Conservation (phyloP, 2,329 filamentous ascomycete genomes). For the Aspergillus fischeri region DNA sequence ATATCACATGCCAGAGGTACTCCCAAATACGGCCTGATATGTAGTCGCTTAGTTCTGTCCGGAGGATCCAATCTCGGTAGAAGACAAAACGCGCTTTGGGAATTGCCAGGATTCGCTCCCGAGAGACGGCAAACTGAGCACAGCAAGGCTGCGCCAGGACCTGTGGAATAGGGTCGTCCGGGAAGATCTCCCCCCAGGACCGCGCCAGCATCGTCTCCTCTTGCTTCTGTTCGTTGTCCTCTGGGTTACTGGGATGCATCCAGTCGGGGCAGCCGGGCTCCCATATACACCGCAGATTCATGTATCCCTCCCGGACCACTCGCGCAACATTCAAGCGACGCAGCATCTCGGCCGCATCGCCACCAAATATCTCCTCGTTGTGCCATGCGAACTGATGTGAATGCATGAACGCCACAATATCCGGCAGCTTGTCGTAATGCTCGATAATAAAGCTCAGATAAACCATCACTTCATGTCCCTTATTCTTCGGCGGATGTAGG, state of each 20-base stretch:
- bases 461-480: constrained; percentile 60
- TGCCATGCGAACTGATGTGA: constrained; percentile 56
- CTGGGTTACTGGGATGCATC: constrained; percentile 47
- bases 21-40: constrained; percentile 60
- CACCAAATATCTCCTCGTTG: constrained; percentile 52
- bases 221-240: constrained; percentile 41
- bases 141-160: constrained; percentile 61
- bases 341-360: constrained; percentile 49
- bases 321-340: constrained; percentile 49
- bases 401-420: constrained; percentile 59
- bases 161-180: constrained; percentile 39
- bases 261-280: constrained; percentile 57
- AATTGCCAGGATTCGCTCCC: constrained; percentile 53
- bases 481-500: constrained; percentile 53
- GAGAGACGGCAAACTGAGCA: constrained; percentile 59
- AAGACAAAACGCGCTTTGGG: constrained; percentile 52
- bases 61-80: constrained; percentile 58
- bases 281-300: constrained; percentile 58
- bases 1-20: constrained; percentile 62
- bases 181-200: constrained; percentile 48
- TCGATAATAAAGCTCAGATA: constrained; percentile 63
- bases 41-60: constrained; percentile 53
- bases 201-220: constrained; percentile 45
- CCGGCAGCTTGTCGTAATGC: constrained; percentile 56
- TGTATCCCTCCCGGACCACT: constrained; percentile 52